Evolutionary conservation across 257 asterid genomes (phyloP), one percentile per base, ranked within the genome.

Genomic region (Solanum chilense): DNA sequence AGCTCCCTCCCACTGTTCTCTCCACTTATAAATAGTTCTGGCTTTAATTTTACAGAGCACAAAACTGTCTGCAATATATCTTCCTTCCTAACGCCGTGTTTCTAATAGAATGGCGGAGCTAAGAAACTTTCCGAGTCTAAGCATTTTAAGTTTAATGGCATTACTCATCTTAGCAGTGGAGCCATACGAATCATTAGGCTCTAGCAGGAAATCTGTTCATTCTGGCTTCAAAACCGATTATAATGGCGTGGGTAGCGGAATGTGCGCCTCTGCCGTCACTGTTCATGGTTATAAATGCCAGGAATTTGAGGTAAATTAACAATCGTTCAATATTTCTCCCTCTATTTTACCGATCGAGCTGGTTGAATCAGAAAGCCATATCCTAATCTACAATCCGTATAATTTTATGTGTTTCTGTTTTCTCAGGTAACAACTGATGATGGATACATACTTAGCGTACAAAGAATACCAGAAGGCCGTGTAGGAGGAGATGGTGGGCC

Each of bases 221-320:
- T 86, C 85, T 35, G 85, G 77, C 86, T 86, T 60, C 0, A 64
- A 20, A 5, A 88, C 52, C 13, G 82, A 15, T 52, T 58, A 66
- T 5, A 71, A 18, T 45, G 39, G 21, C 86, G 44, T 25, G 35
- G 85, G 41, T 29, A 42, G 91, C 21, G 98, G 98, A 33, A 56
- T 92, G 42, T 96, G 99, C 88, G 87, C 94, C 44, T 85, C 90
- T 86, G 91, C 94, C 35, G 96, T 91, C 27, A 82, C 88, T 13
- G 9, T 90, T 31, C 96, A 93, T 12, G 98, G 93, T 25, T 95
- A 95, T 91, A 89, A 88, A 70, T 95, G 98, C 92, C 93, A 93
- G 37, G 98, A 95, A 86, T 92, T 90, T 83, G 81, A 94, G 84
- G 98, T 93, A 90, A 64, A 62, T 13, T 14, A 39, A 47, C 27